Evolutionary conservation across 2,329 filamentous ascomycete genomes (phyloP), one percentile per base, ranked within the genome.

Genomic region (Neofusicoccum laricinum): DNA sequence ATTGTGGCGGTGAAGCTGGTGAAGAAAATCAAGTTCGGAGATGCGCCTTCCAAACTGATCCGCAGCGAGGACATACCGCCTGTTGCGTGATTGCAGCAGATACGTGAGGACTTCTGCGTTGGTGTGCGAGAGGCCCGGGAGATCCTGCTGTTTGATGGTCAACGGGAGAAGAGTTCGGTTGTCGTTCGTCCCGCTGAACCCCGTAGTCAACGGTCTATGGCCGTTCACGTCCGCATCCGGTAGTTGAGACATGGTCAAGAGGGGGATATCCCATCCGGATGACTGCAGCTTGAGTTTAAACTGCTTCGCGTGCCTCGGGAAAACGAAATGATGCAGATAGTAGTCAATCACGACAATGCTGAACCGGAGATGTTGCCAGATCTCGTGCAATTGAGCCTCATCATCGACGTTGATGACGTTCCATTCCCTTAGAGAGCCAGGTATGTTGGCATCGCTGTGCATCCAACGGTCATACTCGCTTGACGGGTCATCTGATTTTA

Each of bases 171-270:
- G 78, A 0, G 75, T 76, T 41, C 82, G 79, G 19, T 84, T 86
- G 69, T 92, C 89, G 49, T 90, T 91, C 0, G 90, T 92, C 0
- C 89, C 89, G 7, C 86, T 89, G 71, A 93, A 92, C 0, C 89
- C 89, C 0, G 88, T 90, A 0, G 88, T 89, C 1, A 82, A 66
- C 2, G 75, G 69, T 15, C 63, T 64, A 1, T 41, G 32, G 19
- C 7, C 10, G 2, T 40, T n/a, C 25, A 17, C 2, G 14, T 17
- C 34, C 19, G 7, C 15, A 10, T 43, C n/a, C 8, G 8, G n/a
- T 0, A 64, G 69, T 7, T 34, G 41, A 1, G 19, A 3, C 30
- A 25, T 10, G 1, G 36, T 65, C 30, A 78, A 79, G 0, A 86
- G 70, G 0, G 87, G 86, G 1, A 91, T 77, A 67, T 91, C 88